phyloP scores from a whole-genome alignment of 1,284 basidiomycete genomes.

The Irpex sp. region DNA sequence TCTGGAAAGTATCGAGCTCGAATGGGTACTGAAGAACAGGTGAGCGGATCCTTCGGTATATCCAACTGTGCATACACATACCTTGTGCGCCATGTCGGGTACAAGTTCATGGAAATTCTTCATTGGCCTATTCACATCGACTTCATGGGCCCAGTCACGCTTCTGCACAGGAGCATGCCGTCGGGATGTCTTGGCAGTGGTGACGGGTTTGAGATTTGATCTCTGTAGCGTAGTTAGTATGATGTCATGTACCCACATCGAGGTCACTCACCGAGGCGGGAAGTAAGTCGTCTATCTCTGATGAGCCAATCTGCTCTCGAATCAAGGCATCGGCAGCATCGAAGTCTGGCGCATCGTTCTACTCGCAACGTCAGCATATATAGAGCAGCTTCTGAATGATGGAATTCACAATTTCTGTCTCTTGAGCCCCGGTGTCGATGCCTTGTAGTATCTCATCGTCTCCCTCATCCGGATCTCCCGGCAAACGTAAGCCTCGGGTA shows the following conservation, averaged over 20 bases:
- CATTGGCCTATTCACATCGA: constrained; percentile 90
- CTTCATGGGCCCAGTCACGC: constrained; percentile 97
- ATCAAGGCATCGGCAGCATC: constrained; percentile 4
- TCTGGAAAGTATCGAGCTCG: constrained; percentile 89
- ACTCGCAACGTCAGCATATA: not conserved
- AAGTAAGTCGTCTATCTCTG: constrained; percentile 79
- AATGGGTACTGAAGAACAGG: constrained; percentile 69
- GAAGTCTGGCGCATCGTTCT: constrained; percentile 17
- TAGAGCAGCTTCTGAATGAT: not conserved
- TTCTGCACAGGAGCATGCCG: constrained; percentile 53
- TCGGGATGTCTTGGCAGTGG: constrained; percentile 34
- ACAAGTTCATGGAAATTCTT: constrained; percentile 87
- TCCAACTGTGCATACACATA: constrained; percentile 21
- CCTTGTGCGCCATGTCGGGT: constrained; percentile 88
- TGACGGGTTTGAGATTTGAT: constrained; percentile 53
- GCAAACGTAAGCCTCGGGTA: constrained; percentile 61
- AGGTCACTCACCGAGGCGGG: constrained; percentile 65
- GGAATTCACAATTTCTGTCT: not conserved
- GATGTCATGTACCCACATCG: not conserved
- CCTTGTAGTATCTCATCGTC: constrained; percentile 28
- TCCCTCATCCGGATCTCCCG: constrained; percentile 46
- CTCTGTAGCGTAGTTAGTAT: constrained; percentile 21
- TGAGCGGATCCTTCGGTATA: not conserved
- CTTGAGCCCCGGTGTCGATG: not conserved
- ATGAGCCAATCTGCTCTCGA: constrained; percentile 20